A percentile compares a stretch with the other conserved stretches of the same genome.
Conservation (phyloP, 75 land plant genomes). For the Pinus taeda region DNA sequence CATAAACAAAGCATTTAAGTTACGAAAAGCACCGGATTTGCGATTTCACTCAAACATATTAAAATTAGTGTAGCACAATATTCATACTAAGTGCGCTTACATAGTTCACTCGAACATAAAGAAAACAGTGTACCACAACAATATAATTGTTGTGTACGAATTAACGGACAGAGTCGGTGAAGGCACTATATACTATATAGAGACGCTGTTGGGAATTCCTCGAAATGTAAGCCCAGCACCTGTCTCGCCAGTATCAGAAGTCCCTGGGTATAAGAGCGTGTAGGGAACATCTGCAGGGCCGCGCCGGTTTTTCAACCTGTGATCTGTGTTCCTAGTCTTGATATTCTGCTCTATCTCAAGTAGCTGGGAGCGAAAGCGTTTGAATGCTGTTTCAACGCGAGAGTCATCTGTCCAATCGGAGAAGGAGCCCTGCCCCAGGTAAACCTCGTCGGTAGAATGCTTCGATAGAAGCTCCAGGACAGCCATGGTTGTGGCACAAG, state of each 20-base stretch:
- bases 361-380: neutral
- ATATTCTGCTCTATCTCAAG: neutral
- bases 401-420: constrained; percentile 12
- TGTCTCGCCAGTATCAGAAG: neutral
- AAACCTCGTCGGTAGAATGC: constrained; percentile 80
- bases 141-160: too few species aligned
- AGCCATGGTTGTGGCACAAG: neutral
- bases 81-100: too few species aligned
- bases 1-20: too few species aligned
- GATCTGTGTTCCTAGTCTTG: neutral
- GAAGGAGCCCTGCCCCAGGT: constrained; percentile 43
- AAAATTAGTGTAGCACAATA: too few species aligned
- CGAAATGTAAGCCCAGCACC: neutral
- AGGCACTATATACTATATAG: neutral
- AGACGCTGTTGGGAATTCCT: neutral
- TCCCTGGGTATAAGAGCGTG: neutral
- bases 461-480: constrained; percentile 65
- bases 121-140: too few species aligned
- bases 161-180: too few species aligned
- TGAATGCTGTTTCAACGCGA: neutral
- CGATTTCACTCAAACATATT: too few species aligned
- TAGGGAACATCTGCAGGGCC: neutral
- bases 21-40: too few species aligned
- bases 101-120: too few species aligned
- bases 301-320: neutral